A percentile compares a stretch with the other conserved stretches of the same genome.
Evolutionary conservation across 2,329 filamentous ascomycete genomes (phyloP).

Genomic region (Claviceps spartinae): DNA sequence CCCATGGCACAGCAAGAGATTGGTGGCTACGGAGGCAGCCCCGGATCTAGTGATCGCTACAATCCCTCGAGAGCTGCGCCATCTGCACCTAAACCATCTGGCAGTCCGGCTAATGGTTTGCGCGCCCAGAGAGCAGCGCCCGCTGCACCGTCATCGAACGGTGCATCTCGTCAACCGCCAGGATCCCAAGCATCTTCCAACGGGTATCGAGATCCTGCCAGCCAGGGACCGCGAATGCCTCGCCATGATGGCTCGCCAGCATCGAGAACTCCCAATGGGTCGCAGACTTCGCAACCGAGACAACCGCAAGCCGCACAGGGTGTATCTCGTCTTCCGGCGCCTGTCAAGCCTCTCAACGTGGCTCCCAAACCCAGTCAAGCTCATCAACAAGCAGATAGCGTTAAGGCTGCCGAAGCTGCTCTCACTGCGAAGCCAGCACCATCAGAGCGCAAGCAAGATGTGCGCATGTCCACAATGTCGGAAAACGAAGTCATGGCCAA

Average conservation of each 20-base stretch:
- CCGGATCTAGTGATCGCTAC: constrained; percentile 48
- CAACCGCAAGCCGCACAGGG: constrained; percentile 30
- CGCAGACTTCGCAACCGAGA: constrained; percentile 36
- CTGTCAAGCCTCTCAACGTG: constrained; percentile 70
- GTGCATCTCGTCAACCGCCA: constrained; percentile 31
- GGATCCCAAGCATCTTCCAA: constrained; percentile 36
- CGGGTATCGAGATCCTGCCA: constrained; percentile 27
- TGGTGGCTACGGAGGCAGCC: constrained; percentile 48
- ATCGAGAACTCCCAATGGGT: constrained; percentile 44
- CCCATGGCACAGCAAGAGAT: constrained; percentile 84
- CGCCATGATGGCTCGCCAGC: constrained; percentile 34
- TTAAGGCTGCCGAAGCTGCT: constrained; percentile 82
- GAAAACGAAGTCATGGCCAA: constrained; percentile 96
- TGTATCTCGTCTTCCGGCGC: constrained; percentile 39
- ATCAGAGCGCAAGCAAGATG: constrained; percentile 71
- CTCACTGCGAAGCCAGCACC: constrained; percentile 68
- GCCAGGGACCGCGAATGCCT: constrained; percentile 30
- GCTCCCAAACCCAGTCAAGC: constrained; percentile 46
- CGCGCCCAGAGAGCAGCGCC: constrained; percentile 73
- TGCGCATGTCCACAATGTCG: constrained; percentile 96
- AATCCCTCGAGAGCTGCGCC: constrained; percentile 78
- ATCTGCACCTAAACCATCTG: constrained; percentile 51
- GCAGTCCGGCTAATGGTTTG: constrained; percentile 41
- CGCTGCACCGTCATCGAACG: constrained; percentile 40
- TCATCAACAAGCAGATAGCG: constrained; percentile 43